These are phyloP conservation scores for Beta macrorhiza DNA, from an alignment of 179 eudicot genomes.

Conservation along the genomic window DNA sequence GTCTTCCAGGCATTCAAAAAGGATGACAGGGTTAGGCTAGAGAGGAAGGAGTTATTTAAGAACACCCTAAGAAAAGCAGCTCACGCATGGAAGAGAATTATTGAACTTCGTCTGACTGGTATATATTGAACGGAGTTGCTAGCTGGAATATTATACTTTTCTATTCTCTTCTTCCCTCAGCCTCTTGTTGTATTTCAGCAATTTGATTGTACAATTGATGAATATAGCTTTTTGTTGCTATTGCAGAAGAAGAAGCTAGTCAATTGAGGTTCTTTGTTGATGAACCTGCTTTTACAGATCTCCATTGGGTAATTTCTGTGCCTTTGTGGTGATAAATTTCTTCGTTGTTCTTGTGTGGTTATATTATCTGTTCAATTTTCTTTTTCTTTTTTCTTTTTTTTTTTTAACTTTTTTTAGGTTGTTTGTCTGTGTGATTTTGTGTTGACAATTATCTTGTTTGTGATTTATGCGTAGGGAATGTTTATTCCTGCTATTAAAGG, in stretches of 20 bases:
- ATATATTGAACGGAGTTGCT: background rate
- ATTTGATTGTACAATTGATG: background rate
- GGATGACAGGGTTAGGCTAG: conserved; percentile 62
- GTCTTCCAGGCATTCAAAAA: conserved; percentile 68
- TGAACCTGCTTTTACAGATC: conserved; percentile 89
- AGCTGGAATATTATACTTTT: background rate
- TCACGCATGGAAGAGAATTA: conserved; percentile 76
- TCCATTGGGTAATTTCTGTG: conserved; percentile 76
- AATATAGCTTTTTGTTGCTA: background rate
- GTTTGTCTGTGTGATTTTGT: background rate
- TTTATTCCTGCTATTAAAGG: conserved; percentile 92
- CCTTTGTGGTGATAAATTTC: background rate
- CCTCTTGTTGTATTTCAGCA: too few relatives aligned
- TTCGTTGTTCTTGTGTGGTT: background rate
- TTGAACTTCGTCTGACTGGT: conserved; percentile 83
- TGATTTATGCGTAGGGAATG: conserved; percentile 64
- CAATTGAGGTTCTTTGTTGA: conserved; percentile 69
- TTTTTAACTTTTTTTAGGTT: background rate
- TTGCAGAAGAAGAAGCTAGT: conserved; percentile 83
- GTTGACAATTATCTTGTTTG: background rate
- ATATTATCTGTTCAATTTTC: background rate
- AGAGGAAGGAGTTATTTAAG: conserved; percentile 75
- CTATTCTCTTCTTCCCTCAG: background rate
- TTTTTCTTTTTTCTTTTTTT: background rate
- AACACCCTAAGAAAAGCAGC: conserved; percentile 84